Evolutionary conservation across 2,329 filamentous ascomycete genomes (phyloP), one percentile per base, ranked within the genome.

Genomic region (Fragosphaeria purpurea): DNA sequence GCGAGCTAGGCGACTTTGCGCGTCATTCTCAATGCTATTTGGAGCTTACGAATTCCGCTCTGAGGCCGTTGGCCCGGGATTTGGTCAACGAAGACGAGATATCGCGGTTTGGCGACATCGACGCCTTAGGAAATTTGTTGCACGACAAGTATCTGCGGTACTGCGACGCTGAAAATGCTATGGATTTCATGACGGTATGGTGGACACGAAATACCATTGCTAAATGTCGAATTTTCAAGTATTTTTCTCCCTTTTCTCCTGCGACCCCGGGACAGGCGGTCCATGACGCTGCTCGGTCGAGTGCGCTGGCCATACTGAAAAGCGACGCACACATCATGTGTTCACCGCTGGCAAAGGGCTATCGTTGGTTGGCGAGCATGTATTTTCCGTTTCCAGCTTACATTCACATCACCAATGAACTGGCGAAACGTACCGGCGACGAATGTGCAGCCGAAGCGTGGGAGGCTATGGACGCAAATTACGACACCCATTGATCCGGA

Each of bases 121-220:
- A 47, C 0, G 55, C 55, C 0, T 47, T 78, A 0, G 70, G 72
- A 42, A 62, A 57, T 7, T 61, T 32, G 11, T 60, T 80, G 0
- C 68, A 78, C 50, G 63, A 72, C 0, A 64, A 64, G n/a, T 76
- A 75, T 52, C 63, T 80, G 33, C 56, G 56, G 4, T 62, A 59
- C 34, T 73, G 70, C 48, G 63, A 73, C 43, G 50, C 58, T 0
- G 61, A 63, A 0, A 68, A 65, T 42, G 63, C 68, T 0, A 51
- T 72, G 1, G 70, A 74, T n/a, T 67, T 61, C 47, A 64, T 72
- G 58, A 65, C 68, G 0, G 56, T 68, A 0, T 68, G 69, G 65
- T 64, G 58, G 0, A 58, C 64, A 1, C 56, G 76, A 9, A 62
- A 56, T 50, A 64, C 67, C 0, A 62, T 31, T n/a, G 6, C 39